Evolutionary conservation across 108 stramenopile genomes (phyloP).

Genomic region (Nitzschia inconspicua): DNA sequence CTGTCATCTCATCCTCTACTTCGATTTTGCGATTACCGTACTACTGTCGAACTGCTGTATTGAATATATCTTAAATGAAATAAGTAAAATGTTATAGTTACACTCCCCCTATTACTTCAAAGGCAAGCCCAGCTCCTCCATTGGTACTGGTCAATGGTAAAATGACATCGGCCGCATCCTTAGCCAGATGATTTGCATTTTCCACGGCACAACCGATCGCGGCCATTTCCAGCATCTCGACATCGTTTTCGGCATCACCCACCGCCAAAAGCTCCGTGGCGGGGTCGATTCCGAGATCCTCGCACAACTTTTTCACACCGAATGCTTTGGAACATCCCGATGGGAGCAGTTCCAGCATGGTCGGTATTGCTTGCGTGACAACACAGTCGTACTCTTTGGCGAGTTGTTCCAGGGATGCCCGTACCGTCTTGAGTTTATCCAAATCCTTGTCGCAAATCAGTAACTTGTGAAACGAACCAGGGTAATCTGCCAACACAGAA

Average conservation of each 20-base stretch:
- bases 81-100: background rate
- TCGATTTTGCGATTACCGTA: background rate
- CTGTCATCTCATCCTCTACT: background rate
- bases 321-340: constrained; percentile 82
- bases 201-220: constrained; percentile 82
- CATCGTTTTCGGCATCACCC: constrained; percentile 95
- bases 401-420: constrained; percentile 68
- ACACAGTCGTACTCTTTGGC: constrained; percentile 45
- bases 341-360: constrained; percentile 90
- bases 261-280: constrained; percentile 65
- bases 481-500: constrained; percentile 31
- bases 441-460: constrained; percentile 73
- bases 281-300: constrained; percentile 68
- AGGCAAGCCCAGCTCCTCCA: constrained; percentile 90
- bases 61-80: too few species aligned
- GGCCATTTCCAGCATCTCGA: constrained; percentile 75
- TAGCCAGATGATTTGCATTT: constrained; percentile 74
- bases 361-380: constrained; percentile 85
- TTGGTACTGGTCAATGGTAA: constrained; percentile 76
- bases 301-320: constrained; percentile 81
- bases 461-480: constrained; percentile 74
- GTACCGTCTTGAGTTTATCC: constrained; percentile 48
- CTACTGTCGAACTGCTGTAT: too few species aligned
- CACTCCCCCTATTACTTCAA: constrained; percentile 43
- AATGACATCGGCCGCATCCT: constrained; percentile 75